phyloP scores from a whole-genome alignment of 2,329 filamentous ascomycete genomes.

The Pestalotiopsis sp. region DNA sequence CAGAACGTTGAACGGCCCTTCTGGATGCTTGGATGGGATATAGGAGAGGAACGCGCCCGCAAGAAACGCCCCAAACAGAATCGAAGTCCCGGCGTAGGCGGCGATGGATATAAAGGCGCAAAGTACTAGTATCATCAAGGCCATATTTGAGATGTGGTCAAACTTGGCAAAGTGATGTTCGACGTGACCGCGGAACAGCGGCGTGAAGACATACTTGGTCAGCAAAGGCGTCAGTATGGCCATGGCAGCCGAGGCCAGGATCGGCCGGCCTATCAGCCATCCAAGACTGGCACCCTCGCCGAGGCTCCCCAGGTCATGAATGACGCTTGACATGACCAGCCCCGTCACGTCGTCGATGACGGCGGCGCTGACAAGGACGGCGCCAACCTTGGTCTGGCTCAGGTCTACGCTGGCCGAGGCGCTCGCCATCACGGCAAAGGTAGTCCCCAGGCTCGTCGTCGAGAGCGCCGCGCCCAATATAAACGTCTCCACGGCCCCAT shows the following conservation, averaged over 20 bases:
- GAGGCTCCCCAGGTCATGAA: slow-evolving; percentile 20
- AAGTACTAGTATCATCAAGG: slow-evolving; percentile 36
- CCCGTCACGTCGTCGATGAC: slow-evolving; percentile 49
- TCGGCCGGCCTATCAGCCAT: slow-evolving; percentile 39
- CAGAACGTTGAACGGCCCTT: slow-evolving; percentile 30
- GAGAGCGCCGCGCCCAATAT: no score
- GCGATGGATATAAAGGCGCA: slow-evolving; percentile 31
- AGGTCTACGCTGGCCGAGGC: slow-evolving; percentile 37
- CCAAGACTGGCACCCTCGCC: slow-evolving; percentile 29
- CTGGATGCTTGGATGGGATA: slow-evolving; percentile 36
- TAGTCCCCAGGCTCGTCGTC: no score
- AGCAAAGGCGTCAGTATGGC: slow-evolving; percentile 33
- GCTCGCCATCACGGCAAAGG: slow-evolving; percentile 7
- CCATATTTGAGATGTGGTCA: slow-evolving; percentile 27
- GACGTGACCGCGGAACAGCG: slow-evolving; percentile 34
- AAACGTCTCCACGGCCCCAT: slow-evolving; percentile 9
- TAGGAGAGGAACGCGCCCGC: slow-evolving; percentile 41
- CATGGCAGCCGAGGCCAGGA: slow-evolving; percentile 39
- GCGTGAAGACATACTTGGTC: slow-evolving; percentile 13
- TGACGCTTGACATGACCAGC: slow-evolving; percentile 40
- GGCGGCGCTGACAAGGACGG: slow-evolving; percentile 46
- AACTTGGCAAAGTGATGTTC: slow-evolving; percentile 35
- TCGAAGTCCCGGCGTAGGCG: slow-evolving; percentile 37
- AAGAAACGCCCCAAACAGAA: slow-evolving; percentile 41
- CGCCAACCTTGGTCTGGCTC: slow-evolving; percentile 43